These are phyloP conservation scores for Aspergillus felis DNA, from an alignment of 2,329 filamentous ascomycete species.

Conservation along the genomic window DNA sequence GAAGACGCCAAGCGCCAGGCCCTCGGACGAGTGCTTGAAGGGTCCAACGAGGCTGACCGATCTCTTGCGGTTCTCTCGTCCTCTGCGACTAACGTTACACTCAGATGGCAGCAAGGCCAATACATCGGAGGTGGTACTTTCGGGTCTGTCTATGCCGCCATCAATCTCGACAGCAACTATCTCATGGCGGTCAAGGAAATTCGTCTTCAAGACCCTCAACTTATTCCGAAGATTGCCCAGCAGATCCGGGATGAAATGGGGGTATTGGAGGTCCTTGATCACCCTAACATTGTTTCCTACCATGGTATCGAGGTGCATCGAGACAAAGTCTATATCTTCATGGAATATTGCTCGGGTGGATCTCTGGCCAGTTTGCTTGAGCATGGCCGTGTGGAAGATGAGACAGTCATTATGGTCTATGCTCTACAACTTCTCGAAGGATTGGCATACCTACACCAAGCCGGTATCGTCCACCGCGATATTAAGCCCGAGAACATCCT, in stretches of 20 bases:
- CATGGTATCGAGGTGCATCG: conserved; percentile 97
- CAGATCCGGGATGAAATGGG: conserved; percentile 98
- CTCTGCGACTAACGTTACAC: conserved; percentile 87
- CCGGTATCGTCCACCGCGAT: conserved; percentile 88
- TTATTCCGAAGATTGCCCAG: conserved; percentile 88
- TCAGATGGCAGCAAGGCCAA: conserved; percentile 98
- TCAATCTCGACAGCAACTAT: conserved; percentile 93
- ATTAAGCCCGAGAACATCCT: conserved; percentile 98
- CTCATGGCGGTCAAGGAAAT: conserved; percentile 99
- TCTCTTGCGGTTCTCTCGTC: conserved; percentile 92
- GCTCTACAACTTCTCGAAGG: conserved; percentile 91
- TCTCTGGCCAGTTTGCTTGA: conserved; percentile 86
- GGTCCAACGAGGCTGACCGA: conserved; percentile 90
- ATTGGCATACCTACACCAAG: conserved; percentile 86
- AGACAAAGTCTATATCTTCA: conserved; percentile 99
- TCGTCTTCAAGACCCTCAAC: conserved; percentile 88
- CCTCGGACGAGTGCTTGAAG: conserved; percentile 85
- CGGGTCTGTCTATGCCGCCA: conserved; percentile 93
- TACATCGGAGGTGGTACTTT: conserved; percentile 97
- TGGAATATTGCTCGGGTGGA: conserved; percentile 97
- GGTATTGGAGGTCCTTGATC: conserved; percentile 89
- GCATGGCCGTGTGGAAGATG: conserved; percentile 94
- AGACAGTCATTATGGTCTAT: conserved; percentile 96
- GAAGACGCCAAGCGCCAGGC: conserved; percentile 82
- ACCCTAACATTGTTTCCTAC: conserved; percentile 96